Conservation (phyloP, 768 basidiomycete species). For the Termitomyces heimii region DNA sequence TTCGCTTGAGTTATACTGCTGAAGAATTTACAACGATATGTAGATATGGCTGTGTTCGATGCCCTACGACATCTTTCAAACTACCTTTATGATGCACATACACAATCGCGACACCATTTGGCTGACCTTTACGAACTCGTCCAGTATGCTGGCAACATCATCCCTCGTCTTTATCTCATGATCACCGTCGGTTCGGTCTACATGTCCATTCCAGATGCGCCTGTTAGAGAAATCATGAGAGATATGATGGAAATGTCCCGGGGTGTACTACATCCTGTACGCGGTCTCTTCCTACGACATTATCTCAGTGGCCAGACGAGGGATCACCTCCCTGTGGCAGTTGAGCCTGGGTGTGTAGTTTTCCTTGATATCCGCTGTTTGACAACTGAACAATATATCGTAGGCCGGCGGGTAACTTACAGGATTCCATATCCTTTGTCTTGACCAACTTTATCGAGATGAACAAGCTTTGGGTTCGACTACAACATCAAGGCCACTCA, state of each 20-base stretch:
- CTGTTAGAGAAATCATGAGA: slow-evolving; percentile 99
- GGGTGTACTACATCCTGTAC: slow-evolving; percentile 94
- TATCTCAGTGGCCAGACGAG: slow-evolving; percentile 95
- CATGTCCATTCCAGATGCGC: slow-evolving; percentile 73
- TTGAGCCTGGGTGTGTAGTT: slow-evolving; percentile 66
- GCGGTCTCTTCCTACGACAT: slow-evolving; percentile 97
- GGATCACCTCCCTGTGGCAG: slow-evolving; percentile 94
- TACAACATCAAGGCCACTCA: slow-evolving; percentile 97
- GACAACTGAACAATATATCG: background rate
- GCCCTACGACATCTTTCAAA: slow-evolving; percentile 91
- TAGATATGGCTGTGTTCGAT: slow-evolving; percentile 99
- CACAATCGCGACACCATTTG: slow-evolving; percentile 85
- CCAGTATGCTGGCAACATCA: slow-evolving; percentile 97
- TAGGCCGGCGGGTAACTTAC: slow-evolving; percentile 83
- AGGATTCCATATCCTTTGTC: slow-evolving; percentile 94
- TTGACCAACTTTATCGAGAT: slow-evolving; percentile 99
- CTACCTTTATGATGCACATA: slow-evolving; percentile 96
- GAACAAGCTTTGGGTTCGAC: slow-evolving; percentile 99
- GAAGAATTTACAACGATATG: background rate
- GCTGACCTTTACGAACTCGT: slow-evolving; percentile 99
- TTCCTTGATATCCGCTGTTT: background rate
- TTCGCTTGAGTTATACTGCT: background rate
- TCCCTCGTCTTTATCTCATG: slow-evolving; percentile 69
- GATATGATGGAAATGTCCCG: slow-evolving; percentile 99
- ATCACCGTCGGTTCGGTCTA: no score